phyloP scores from a whole-genome alignment of 2,329 filamentous ascomycete species.

The Cladophialophora yegresii region DNA sequence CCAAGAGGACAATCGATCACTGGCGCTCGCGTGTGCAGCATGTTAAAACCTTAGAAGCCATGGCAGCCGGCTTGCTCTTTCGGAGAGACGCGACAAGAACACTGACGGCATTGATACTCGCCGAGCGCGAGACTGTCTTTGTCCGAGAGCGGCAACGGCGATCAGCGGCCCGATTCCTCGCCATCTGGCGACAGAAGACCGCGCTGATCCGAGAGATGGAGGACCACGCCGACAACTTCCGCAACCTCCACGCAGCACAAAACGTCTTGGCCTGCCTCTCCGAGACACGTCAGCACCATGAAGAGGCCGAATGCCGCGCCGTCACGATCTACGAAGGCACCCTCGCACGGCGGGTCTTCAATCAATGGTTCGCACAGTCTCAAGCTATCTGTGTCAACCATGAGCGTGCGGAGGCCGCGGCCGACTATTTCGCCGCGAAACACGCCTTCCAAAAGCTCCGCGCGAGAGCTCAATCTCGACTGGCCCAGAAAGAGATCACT shows the following conservation, averaged over 20 bases:
- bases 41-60: conserved; percentile 19
- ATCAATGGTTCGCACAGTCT: conserved; percentile 20
- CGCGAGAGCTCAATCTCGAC: conserved; percentile 10
- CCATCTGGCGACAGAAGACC: conserved; percentile 23
- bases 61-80: conserved; percentile 19
- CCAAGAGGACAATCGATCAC: conserved; percentile 20
- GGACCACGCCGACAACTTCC: conserved; percentile 20
- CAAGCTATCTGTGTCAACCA: conserved; percentile 20
- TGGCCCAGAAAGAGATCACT: conserved; percentile 15
- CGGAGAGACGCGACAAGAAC: conserved; percentile 16
- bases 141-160: conserved; percentile 19
- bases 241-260: conserved; percentile 17
- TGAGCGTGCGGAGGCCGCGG: conserved; percentile 25
- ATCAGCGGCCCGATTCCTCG: conserved; percentile 13
- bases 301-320: conserved; percentile 19
- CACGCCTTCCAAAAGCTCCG: conserved; percentile 24
- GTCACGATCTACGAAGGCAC: conserved; percentile 22
- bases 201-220: conserved; percentile 21
- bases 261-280: conserved; percentile 11
- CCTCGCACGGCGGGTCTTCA: conserved; percentile 17
- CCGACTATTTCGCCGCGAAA: conserved; percentile 29
- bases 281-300: background rate
- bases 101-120: conserved; percentile 26
- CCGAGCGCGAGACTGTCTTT: conserved; percentile 27
- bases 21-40: conserved; percentile 21